phyloP scores from a whole-genome alignment of 2,329 filamentous ascomycete genomes.

The Pestalotiopsis fici region DNA sequence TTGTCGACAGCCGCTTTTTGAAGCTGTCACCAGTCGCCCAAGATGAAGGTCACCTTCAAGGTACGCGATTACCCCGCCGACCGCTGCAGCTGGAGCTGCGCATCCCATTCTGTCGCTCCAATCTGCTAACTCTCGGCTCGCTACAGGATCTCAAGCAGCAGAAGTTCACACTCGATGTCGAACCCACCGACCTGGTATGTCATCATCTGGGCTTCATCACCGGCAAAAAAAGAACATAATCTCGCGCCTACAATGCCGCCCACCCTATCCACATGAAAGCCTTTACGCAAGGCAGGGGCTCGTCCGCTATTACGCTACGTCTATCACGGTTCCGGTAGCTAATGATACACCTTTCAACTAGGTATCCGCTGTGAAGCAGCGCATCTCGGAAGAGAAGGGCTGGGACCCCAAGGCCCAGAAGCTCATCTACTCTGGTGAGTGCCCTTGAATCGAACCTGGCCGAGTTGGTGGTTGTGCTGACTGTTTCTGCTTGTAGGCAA shows the following conservation, averaged over 20 bases:
- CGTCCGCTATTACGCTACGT: not conserved
- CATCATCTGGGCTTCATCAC: conserved; percentile 26
- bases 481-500: conserved; percentile 66
- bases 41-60: conserved; percentile 71
- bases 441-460: not conserved
- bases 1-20: not conserved
- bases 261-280: not conserved
- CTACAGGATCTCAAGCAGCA: conserved; percentile 93
- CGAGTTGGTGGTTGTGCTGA: no score
- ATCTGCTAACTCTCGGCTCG: conserved; percentile 16
- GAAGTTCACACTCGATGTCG: conserved; percentile 95
- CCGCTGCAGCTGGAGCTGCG: not conserved
- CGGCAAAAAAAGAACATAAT: not conserved
- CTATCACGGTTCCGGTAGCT: not conserved
- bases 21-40: conserved; percentile 26
- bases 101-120: not conserved
- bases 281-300: not conserved
- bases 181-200: conserved; percentile 87
- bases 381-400: conserved; percentile 88
- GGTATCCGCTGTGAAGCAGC: conserved; percentile 90
- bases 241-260: conserved; percentile 7
- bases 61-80: conserved; percentile 37
- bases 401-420: conserved; percentile 92
- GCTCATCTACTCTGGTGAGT: conserved; percentile 94
- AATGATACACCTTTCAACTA: conserved; percentile 37